phyloP scores from a whole-genome alignment of 306 rosid genomes.

The Dicorynia guianensis region DNA sequence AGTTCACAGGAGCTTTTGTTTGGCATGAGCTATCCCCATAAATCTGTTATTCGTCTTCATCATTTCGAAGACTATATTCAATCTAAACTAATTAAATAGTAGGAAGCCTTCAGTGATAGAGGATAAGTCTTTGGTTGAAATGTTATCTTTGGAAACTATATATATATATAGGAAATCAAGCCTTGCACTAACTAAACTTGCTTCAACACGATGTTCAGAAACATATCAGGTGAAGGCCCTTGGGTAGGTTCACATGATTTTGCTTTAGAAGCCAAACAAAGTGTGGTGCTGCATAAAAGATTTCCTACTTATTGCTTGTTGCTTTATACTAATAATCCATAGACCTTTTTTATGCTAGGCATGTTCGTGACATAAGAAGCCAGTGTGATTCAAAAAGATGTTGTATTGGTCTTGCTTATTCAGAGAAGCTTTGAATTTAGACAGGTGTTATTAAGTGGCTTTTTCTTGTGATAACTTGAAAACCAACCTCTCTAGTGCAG shows the following conservation, averaged over 20 bases:
- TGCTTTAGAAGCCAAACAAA: slow-evolving; percentile 56
- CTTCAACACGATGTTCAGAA: slow-evolving; percentile 55
- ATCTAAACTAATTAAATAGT: slow-evolving; percentile 7
- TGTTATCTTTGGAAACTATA: slow-evolving; percentile 47
- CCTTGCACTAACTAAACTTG: slow-evolving; percentile 30
- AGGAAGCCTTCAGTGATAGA: slow-evolving; percentile 22
- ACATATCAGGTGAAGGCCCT: slow-evolving; percentile 80
- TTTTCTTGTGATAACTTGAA: slow-evolving; percentile 51
- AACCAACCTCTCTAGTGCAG: slow-evolving; percentile 45
- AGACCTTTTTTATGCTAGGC: slow-evolving; percentile 51
- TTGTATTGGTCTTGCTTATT: slow-evolving; percentile 43
- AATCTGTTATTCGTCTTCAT: slow-evolving; percentile 67
- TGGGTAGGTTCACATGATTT: slow-evolving; percentile 70
- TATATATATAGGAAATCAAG: slow-evolving; percentile 39
- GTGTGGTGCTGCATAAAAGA: slow-evolving; percentile 55
- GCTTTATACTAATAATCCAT: slow-evolving; percentile 54
- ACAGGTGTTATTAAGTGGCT: slow-evolving; percentile 45
- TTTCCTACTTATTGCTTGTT: slow-evolving; percentile 31
- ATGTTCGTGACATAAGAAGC: slow-evolving; percentile 56
- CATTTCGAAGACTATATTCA: slow-evolving; percentile 18
- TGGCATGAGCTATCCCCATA: slow-evolving; percentile 70
- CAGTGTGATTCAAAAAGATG: slow-evolving; percentile 44
- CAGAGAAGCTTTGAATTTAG: slow-evolving; percentile 77
- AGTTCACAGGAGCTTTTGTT: slow-evolving; percentile 61
- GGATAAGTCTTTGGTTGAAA: slow-evolving; percentile 47